A percentile compares a stretch with the other conserved stretches of the same genome.
phyloP scores from a whole-genome alignment of 352 stramenopile species.

The Plasmopara viticola region DNA sequence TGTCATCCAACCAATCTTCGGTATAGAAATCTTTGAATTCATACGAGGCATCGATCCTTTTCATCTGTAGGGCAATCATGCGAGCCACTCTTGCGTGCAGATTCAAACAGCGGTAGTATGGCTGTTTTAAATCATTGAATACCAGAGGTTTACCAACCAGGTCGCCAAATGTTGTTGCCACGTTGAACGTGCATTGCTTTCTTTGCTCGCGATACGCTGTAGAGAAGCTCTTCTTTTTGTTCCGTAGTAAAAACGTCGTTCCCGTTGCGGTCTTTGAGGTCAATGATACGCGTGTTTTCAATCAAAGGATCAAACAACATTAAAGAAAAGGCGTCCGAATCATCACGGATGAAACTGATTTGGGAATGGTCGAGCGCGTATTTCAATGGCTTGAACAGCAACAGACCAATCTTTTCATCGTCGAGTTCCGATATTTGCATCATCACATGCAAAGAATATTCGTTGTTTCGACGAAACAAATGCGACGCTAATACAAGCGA shows the following conservation, averaged over 20 bases:
- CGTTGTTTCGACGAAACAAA: conserved; percentile 23
- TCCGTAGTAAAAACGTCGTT: conserved; percentile 4
- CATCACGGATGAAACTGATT: conserved; percentile 9
- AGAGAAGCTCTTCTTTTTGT: conserved; percentile 1
- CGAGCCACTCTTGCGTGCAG: conserved; percentile 6
- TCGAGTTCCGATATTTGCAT: conserved; percentile 29
- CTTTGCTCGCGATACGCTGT: conserved; percentile 8
- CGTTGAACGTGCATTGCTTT: conserved; percentile 11
- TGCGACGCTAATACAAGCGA: conserved; percentile 6
- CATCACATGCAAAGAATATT: conserved; percentile 12
- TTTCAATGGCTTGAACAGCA: conserved; percentile 23
- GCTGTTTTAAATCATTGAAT: conserved; percentile 9
- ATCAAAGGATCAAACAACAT: background rate
- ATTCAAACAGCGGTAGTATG: conserved; percentile 13
- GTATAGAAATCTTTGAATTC: conserved; percentile 21
- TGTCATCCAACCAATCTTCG: conserved; percentile 13
- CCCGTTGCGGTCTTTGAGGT: conserved; percentile 5
- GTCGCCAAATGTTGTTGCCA: conserved; percentile 15
- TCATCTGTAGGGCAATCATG: conserved; percentile 21
- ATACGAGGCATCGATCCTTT: conserved; percentile 18
- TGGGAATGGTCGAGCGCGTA: conserved; percentile 9
- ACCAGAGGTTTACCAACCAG: conserved; percentile 5
- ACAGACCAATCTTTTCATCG: conserved; percentile 21
- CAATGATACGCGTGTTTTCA: conserved; percentile 4
- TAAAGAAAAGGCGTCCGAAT: background rate